A percentile compares a stretch with the other conserved stretches of the same genome.
Evolutionary conservation across 2,329 filamentous ascomycete genomes (phyloP).

Genomic region (Paecilomyces fulvus): DNA sequence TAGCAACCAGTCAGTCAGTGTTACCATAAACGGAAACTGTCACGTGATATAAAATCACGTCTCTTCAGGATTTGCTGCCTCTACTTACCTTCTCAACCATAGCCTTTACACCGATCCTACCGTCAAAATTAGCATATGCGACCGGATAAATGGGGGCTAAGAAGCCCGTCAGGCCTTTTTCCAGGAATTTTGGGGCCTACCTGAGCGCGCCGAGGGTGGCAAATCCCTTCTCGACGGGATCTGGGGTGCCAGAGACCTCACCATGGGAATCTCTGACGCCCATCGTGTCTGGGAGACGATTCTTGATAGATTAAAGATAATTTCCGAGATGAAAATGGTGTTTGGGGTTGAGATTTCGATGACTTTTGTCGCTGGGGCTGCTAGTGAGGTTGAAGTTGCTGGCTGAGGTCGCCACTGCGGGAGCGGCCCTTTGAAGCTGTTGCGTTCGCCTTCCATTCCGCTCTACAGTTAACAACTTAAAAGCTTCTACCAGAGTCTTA

Average conservation of each 20-base stretch:
- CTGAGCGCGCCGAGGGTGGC: constrained; percentile 77
- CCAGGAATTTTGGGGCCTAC: constrained; percentile 40
- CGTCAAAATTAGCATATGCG: constrained; percentile 22
- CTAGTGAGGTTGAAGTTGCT: constrained; percentile 2
- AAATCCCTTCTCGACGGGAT: constrained; percentile 63
- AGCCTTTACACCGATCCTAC: constrained; percentile 57
- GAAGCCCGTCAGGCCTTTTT: constrained; percentile 2
- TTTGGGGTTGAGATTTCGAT: constrained; percentile 12
- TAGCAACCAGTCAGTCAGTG: constrained; percentile 7
- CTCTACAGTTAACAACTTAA: neutral
- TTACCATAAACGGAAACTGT: constrained; percentile 7
- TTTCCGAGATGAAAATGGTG: constrained; percentile 13
- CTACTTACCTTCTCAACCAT: constrained; percentile 59
- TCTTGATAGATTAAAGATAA: constrained; percentile 1
- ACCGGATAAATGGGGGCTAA: constrained; percentile 21
- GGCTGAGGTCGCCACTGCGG: neutral
- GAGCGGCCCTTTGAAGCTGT: neutral
- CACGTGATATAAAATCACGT: constrained; percentile 23
- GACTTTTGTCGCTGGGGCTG: constrained; percentile 3
- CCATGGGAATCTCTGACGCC: constrained; percentile 47
- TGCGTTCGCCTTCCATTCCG: constrained; percentile 1
- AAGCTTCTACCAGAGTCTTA: neutral
- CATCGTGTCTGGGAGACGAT: constrained; percentile 32
- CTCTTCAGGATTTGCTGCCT: constrained; percentile 7
- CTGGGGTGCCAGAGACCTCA: constrained; percentile 47